Percentiles rank a stretch among this genome's conserved stretches.
Conservation (phyloP, 768 basidiomycete species). For the Russula vinacea region DNA sequence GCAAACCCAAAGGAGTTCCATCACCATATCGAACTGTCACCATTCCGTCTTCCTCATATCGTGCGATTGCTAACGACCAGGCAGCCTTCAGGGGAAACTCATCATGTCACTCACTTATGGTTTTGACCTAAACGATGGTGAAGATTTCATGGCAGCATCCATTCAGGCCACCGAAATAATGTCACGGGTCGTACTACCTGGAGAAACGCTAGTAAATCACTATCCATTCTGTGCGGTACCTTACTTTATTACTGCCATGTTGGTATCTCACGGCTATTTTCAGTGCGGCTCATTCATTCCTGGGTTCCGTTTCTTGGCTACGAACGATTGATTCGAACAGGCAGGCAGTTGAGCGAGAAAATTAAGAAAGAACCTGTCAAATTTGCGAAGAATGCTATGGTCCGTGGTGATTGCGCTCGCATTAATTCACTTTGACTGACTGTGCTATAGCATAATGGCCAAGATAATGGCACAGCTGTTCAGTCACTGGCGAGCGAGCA, state of each 20-base stretch:
- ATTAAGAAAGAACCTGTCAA: background rate
- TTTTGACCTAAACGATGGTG: conserved; percentile 16
- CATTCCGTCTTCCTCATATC: too few species aligned
- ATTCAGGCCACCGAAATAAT: background rate
- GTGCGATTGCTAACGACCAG: background rate
- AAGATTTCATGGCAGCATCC: background rate
- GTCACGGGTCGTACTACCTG: background rate
- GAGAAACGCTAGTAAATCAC: conserved; percentile 1
- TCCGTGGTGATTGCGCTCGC: background rate
- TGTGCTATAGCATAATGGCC: conserved; percentile 3
- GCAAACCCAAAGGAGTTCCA: background rate
- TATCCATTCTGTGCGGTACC: conserved; percentile 16
- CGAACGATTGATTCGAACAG: background rate
- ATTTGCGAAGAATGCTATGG: conserved; percentile 5
- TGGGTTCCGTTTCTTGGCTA: conserved; percentile 18
- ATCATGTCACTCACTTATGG: conserved; percentile 17
- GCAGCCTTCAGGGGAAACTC: background rate
- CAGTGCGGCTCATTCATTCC: conserved; percentile 17
- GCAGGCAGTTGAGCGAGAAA: background rate
- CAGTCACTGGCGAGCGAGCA: conserved; percentile 14
- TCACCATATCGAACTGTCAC: conserved; percentile 3
- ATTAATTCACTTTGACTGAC: background rate
- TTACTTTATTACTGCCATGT: background rate
- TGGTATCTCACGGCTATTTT: background rate
- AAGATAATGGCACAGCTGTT: conserved; percentile 7